Evolutionary conservation across 2,329 filamentous ascomycete species (phyloP), one percentile per base, ranked within the genome.

Genomic region (Chalaropsis ovoidea): DNA sequence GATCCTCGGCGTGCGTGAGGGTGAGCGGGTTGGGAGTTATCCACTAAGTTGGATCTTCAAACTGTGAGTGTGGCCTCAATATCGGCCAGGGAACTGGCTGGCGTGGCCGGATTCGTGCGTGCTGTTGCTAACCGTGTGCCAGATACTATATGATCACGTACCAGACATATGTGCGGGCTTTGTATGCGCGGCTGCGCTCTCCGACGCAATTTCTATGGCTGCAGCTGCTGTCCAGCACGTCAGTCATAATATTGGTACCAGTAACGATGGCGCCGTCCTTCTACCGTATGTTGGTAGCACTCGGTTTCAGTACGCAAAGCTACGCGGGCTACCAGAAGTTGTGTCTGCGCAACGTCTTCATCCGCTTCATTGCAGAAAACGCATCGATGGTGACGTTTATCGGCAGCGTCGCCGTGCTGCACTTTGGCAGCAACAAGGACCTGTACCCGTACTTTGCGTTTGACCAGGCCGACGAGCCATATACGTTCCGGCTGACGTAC

Each of bases 21-120:
- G 85, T 61, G 82, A 87, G 72, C 77, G 85, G 41, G 85, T 88
- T 1, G 84, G 85, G 47, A 86, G 83, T 72, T 88, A 88, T 70
- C 85, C 85, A n/a, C 73, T 88, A 66, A 85, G 83, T 69, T 88
- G 84, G 82, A 81, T 86, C 52, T 88, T 88, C 70, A 88, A 88
- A 72, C 78, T 88, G 81, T 86, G 72, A 75, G 81, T 75, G 24
- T 41, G 19, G 27, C 42, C 41, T 4, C n/a, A 11, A 22, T n/a
- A 62, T 2, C 10, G 1, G 15, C 13, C 31, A 35, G 11, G 22
- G n/a, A 42, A 27, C 4, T 8, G 15, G 54, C 4, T 8, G 15
- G 54, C 27, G 24, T 39, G 15, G 17, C 15, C 17, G n/a, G 13
- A 39, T 6, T 19, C 13, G n/a, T 39, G 27, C 3, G 31, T 39